Base-by-base conservation (phyloP, 78 protist species). In the Planoprotostelium fungivorum region DNA sequence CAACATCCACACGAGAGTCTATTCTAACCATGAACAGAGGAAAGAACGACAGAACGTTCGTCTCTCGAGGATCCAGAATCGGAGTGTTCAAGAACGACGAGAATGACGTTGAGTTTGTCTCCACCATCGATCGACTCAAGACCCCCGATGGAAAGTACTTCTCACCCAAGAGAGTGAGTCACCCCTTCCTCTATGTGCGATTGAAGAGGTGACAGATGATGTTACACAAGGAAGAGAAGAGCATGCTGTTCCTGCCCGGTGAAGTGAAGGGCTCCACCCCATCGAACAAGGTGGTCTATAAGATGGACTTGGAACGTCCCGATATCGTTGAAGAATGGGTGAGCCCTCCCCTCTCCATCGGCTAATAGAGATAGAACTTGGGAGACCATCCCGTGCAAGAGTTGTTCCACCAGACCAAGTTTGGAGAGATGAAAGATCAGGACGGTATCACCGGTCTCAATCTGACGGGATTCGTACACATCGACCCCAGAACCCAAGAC, bases 71-170 rank as follows among this genome's bases (percentile, higher is more conserved):
- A 0, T 93, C 95, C 29, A 90, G 89, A 0, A 90, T 93, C 88
- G 95, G 95, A 84, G 95, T 93, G n/a, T 93, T 93, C 51, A 88
- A 38, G 63, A 90, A 89, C 5, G 93, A 86, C 35, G 95, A 93
- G 0, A 84, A 88, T 38, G 92, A 86, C 10, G 91, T 90, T 28
- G 86, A 93, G 85, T 86, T 92, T n/a, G 88, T 88, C n/a, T 89
- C 91, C 0, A 87, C 90, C 1, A 92, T 92, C 23, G 63, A 90
- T 9, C 84, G 88, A 28, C 87, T 92, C n/a, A 90, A 87, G 28
- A 51, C 38, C n/a, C 89, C 88, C 38, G 51, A 90, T n/a, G 93
- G 91, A 31, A 39, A 89, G n/a, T 39, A 63, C 25, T 90, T 93
- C 63, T 90, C 95, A 37, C 95, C 95, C 37, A 90, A 93, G 83